These are phyloP conservation scores for Trypanosoma vivax DNA, from an alignment of 208 protist genomes.

Conservation along the genomic window DNA sequence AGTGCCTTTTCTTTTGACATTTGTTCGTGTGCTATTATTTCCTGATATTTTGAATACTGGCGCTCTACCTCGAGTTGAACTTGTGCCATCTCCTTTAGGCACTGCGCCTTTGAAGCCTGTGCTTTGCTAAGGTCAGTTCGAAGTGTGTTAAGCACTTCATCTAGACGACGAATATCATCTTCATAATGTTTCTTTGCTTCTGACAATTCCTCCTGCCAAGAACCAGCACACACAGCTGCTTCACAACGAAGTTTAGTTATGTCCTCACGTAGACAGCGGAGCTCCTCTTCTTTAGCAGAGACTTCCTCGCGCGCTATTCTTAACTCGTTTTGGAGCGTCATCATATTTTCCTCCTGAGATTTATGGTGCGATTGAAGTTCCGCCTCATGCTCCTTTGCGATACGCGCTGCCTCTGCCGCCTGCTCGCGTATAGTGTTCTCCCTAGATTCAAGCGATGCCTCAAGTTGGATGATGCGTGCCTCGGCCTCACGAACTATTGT, in stretches of 20 bases:
- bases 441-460: constrained; percentile 32
- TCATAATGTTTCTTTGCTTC: constrained; percentile 47
- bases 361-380: constrained; percentile 40
- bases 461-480: constrained; percentile 33
- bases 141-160: constrained; percentile 71
- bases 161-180: constrained; percentile 63
- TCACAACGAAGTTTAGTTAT: constrained; percentile 48
- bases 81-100: constrained; percentile 47
- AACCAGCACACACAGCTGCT: constrained; percentile 31
- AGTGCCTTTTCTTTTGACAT: constrained; percentile 46
- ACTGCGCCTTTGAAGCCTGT: constrained; percentile 21
- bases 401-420: constrained; percentile 28
- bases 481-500: constrained; percentile 30
- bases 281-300: constrained; percentile 30
- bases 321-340: constrained; percentile 36
- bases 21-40: constrained; percentile 50
- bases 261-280: constrained; percentile 63
- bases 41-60: constrained; percentile 40
- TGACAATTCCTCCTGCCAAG: constrained; percentile 55
- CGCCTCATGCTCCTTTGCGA: constrained; percentile 30
- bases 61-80: constrained; percentile 45
- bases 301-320: constrained; percentile 33
- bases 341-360: constrained; percentile 47
- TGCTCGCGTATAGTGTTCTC: constrained; percentile 31
- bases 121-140: constrained; percentile 60